Base-by-base conservation (phyloP, 768 basidiomycete genomes). In the Lentinula lateritia region DNA sequence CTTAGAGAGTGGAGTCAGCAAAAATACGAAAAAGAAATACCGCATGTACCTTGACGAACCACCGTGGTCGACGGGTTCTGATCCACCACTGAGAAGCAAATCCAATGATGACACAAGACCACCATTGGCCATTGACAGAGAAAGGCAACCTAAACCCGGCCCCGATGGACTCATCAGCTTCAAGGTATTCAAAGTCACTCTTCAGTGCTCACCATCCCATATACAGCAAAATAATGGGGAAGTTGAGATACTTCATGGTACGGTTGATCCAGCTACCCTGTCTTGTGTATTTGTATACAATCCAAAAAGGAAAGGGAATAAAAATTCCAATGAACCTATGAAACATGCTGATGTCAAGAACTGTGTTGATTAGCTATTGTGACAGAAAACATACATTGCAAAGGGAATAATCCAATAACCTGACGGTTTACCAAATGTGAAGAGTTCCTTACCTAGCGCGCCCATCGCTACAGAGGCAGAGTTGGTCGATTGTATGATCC, bases 391-490 rank as follows among this genome's bases (percentile, higher is more conserved):
- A 9, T 64, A 78, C 75, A 83, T 82, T 5, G 74, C 74, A 61
- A 80, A 76, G 4, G 82, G 76, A 63, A 83, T 72, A 32, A 80
- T 68, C 73, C 73, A 75, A 64, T 74, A 74, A 32, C 72, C 67
- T 58, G 71, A 64, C 67, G 80, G 78, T 76, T 80, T 80, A 28
- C 78, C 79, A 64, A 73, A 73, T 5, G 75, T 76, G 71, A 76
- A 86, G 15, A 87, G 78, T 56, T 85, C 79, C 54, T 76, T 75
- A 48, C 82, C 79, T 4, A 83, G 71, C 2, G 82, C 82, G 34
- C 83, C 83, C 79, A 82, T 81, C 0, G 83, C 82, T 16, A 85
- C 75, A 4, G 83, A 80, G 5, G 79, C 78, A 20, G 81, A 81
- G 69, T 84, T 85, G 67, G 80, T 77, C 48, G 75, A 69, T 64